These are phyloP conservation scores for Dendryphion nanum DNA, from an alignment of 2,329 filamentous ascomycete genomes.

Conservation along the genomic window DNA sequence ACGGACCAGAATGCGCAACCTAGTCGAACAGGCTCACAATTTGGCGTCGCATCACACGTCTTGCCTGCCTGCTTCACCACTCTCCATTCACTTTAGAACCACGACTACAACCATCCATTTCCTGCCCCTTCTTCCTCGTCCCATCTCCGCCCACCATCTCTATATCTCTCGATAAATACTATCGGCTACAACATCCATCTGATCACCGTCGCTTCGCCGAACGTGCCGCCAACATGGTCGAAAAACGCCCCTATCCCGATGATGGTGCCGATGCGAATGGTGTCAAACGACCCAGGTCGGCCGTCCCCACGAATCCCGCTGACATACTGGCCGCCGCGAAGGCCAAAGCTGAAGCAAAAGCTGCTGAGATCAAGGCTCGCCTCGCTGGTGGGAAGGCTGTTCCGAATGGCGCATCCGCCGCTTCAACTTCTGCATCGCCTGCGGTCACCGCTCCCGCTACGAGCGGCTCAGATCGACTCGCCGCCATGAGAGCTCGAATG, in stretches of 20 bases:
- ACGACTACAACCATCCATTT: background rate
- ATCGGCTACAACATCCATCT: too few relatives aligned
- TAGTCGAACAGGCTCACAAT: too few relatives aligned
- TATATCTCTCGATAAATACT: too few relatives aligned
- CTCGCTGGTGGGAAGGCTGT: constrained; percentile 14
- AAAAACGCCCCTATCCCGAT: constrained; percentile 45
- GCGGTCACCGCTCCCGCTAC: constrained; percentile 11
- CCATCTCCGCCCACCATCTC: too few relatives aligned
- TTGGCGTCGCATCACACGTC: too few relatives aligned
- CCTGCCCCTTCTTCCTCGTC: background rate
- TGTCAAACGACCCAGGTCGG: constrained; percentile 41
- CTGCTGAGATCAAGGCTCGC: constrained; percentile 30
- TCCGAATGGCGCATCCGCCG: constrained; percentile 3
- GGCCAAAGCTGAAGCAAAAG: constrained; percentile 24
- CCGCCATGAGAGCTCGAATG: constrained; percentile 53
- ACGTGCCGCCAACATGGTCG: constrained; percentile 28
- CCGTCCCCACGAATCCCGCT: constrained; percentile 33
- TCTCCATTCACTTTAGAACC: background rate
- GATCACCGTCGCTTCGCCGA: too few relatives aligned
- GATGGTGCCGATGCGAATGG: constrained; percentile 36
- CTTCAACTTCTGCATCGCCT: constrained; percentile 8
- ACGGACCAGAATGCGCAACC: too few relatives aligned
- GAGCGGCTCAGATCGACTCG: constrained; percentile 16
- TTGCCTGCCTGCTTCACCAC: background rate
- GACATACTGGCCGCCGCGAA: constrained; percentile 31